These are phyloP conservation scores for Polyplosphaeria fusca DNA, from an alignment of 495 filamentous ascomycete species.

Conservation along the genomic window DNA sequence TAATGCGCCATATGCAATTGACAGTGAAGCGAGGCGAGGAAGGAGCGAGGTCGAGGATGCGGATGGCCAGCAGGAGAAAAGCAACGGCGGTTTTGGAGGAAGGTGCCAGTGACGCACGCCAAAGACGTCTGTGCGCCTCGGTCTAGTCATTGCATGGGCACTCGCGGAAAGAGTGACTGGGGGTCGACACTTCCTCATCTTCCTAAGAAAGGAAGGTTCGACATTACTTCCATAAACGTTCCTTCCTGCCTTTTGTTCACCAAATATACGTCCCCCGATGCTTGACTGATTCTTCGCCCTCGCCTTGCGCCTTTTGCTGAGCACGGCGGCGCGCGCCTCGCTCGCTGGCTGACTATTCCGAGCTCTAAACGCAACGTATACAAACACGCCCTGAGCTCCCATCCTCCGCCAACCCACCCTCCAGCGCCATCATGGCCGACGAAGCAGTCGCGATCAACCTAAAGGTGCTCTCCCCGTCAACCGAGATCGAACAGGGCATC, in stretches of 20 bases:
- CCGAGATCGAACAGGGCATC: slow-evolving; percentile 35
- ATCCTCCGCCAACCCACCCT: background rate
- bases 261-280: too few species aligned
- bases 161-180: too few species aligned
- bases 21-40: too few species aligned
- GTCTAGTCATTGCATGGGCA: too few species aligned
- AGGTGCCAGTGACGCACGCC: slow-evolving; percentile 12
- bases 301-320: too few species aligned
- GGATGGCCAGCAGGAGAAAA: slow-evolving; percentile 14
- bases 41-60: too few species aligned
- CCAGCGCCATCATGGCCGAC: slow-evolving; percentile 18
- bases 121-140: too few species aligned
- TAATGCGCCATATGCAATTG: background rate
- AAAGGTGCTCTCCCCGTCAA: slow-evolving; percentile 40
- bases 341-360: background rate
- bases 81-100: slow-evolving; percentile 3
- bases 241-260: too few species aligned
- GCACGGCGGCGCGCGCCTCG: background rate
- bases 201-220: too few species aligned
- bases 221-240: too few species aligned
- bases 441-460: slow-evolving; percentile 26
- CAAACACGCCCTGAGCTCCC: slow-evolving; percentile 1
- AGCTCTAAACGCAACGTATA: slow-evolving; percentile 31
- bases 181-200: too few species aligned
- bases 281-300: too few species aligned